phyloP scores from a whole-genome alignment of 2,329 filamentous ascomycete species.

The Monascus ruber region DNA sequence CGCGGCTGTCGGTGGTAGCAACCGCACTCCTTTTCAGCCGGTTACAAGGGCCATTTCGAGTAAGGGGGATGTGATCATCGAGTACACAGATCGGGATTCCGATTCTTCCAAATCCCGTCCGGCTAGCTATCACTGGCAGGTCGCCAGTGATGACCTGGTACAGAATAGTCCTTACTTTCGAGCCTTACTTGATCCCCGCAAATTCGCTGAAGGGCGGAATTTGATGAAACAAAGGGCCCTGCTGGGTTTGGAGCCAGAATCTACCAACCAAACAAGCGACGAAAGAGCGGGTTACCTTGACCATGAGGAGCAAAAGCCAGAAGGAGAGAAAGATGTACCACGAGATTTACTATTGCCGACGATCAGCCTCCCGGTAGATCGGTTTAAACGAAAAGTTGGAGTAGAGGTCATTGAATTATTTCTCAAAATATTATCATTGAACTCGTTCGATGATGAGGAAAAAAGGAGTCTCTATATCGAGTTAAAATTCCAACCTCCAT shows the following conservation, averaged over 20 bases:
- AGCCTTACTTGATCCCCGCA: slow-evolving; percentile 28
- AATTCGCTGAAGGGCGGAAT: slow-evolving; percentile 30
- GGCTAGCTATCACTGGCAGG: slow-evolving; percentile 18
- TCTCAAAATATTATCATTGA: slow-evolving; percentile 18
- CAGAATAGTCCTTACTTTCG: slow-evolving; percentile 29
- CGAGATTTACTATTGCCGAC: slow-evolving; percentile 11
- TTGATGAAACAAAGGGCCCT: slow-evolving; percentile 18
- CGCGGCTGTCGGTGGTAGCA: not conserved
- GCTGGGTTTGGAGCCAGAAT: too few species aligned
- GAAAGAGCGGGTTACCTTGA: slow-evolving; percentile 4
- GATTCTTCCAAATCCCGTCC: slow-evolving; percentile 2
- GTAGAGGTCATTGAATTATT: slow-evolving; percentile 24
- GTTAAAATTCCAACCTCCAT: slow-evolving; percentile 17
- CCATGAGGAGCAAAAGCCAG: slow-evolving; percentile 1
- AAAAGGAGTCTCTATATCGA: slow-evolving; percentile 11
- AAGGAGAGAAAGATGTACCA: not conserved
- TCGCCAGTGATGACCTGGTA: slow-evolving; percentile 21
- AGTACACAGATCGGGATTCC: slow-evolving; percentile 13
- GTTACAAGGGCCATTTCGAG: slow-evolving; percentile 12
- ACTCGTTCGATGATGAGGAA: slow-evolving; percentile 13
- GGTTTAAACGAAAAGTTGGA: slow-evolving; percentile 15
- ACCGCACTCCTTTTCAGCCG: not conserved
- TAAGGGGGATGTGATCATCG: slow-evolving; percentile 26
- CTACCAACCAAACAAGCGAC: slow-evolving; percentile 1
- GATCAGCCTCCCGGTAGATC: slow-evolving; percentile 15